Percentiles rank a stretch among this genome's conserved stretches.
phyloP scores from a whole-genome alignment of 805 yeast genomes.

The Zygosaccharomyces rouxii region DNA sequence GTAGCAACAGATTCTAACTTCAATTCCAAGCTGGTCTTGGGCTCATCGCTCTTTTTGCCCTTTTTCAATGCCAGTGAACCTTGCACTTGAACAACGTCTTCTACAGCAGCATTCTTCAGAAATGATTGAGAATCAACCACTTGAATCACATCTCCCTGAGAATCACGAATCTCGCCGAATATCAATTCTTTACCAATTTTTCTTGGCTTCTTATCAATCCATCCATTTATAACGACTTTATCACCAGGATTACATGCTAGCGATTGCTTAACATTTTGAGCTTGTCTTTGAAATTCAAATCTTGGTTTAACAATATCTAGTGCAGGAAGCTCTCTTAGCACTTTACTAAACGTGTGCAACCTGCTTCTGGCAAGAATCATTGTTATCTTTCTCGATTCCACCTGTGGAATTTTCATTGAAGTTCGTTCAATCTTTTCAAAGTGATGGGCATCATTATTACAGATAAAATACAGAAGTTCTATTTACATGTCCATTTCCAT shows the following conservation, averaged over 20 bases:
- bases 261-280: conserved; percentile 13
- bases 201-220: conserved; percentile 75
- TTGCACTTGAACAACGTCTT: conserved; percentile 65
- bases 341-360: conserved; percentile 9
- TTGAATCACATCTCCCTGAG: conserved; percentile 63
- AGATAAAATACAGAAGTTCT: not conserved
- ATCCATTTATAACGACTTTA: conserved; percentile 64
- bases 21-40: conserved; percentile 50
- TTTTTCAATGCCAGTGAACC: conserved; percentile 44
- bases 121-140: conserved; percentile 42
- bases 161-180: conserved; percentile 75
- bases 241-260: conserved; percentile 6
- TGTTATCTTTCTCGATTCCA: not conserved
- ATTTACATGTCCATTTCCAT: conserved; percentile 23
- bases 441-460: not conserved
- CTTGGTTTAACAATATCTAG: conserved; percentile 12
- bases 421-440: not conserved
- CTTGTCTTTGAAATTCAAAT: conserved; percentile 16
- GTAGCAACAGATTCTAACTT: conserved; percentile 47
- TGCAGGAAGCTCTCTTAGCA: conserved; percentile 13
- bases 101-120: conserved; percentile 52
- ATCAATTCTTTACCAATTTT: conserved; percentile 58
- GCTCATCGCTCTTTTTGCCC: conserved; percentile 30
- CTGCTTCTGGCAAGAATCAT: conserved; percentile 3
- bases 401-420: not conserved